Conservation (phyloP, 345 rosid genomes). For the Iberis pinnata region DNA sequence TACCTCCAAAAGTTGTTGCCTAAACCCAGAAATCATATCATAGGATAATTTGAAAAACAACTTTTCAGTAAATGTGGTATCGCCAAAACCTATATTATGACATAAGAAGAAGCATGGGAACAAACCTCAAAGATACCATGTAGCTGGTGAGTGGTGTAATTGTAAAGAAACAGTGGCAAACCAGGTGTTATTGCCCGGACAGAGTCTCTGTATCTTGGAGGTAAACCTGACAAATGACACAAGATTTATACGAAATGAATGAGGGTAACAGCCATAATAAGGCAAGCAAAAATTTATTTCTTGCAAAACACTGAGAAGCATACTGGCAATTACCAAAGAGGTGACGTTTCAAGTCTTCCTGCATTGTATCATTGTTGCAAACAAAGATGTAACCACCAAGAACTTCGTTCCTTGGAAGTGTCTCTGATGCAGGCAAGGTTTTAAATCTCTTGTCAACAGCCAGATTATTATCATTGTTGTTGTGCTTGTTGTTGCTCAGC, state of each 20-base stretch:
- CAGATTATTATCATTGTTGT: constrained; percentile 36
- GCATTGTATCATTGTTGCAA: constrained; percentile 98
- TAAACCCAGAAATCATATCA: constrained; percentile 24
- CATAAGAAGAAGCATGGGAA: constrained; percentile 12
- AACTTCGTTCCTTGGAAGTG: constrained; percentile 86
- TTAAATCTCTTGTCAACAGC: constrained; percentile 41
- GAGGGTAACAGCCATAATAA: background rate
- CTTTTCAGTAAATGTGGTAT: background rate
- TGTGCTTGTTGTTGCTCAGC: constrained; percentile 35
- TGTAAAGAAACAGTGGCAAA: constrained; percentile 88
- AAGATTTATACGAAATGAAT: background rate
- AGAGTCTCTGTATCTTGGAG: constrained; percentile 96
- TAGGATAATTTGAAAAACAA: background rate
- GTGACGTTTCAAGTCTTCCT: constrained; percentile 89
- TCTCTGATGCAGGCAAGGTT: constrained; percentile 91
- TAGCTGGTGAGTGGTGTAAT: constrained; percentile 93
- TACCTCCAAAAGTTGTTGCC: constrained; percentile 96
- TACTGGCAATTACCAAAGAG: constrained; percentile 59
- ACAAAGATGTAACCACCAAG: constrained; percentile 99
- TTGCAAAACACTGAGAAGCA: background rate
- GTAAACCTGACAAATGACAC: constrained; percentile 52
- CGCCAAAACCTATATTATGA: background rate
- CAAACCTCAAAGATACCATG: constrained; percentile 98
- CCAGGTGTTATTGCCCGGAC: constrained; percentile 98
- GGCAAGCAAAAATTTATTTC: no score